phyloP scores from a whole-genome alignment of 257 asterid genomes.

The Capsicum rhomboideum region DNA sequence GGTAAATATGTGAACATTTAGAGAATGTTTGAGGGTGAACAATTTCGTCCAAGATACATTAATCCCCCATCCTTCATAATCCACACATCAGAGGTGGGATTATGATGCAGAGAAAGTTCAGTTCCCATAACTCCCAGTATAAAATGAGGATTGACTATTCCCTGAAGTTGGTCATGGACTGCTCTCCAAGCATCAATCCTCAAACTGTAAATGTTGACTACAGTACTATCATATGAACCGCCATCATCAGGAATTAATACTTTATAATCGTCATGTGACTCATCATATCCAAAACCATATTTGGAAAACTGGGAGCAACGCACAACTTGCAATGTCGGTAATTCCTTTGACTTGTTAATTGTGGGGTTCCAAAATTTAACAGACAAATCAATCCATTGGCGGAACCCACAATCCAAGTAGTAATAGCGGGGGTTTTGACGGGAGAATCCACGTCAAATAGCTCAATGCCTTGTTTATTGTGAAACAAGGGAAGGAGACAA shows the following conservation, averaged over 20 bases:
- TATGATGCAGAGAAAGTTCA: background rate
- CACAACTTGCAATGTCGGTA: background rate
- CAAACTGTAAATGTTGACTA: background rate
- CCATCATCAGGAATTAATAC: background rate
- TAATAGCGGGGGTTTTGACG: too few species aligned
- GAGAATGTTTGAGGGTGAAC: background rate
- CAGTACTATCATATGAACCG: background rate
- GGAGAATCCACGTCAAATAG: too few species aligned
- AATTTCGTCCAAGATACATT: background rate
- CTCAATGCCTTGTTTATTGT: too few species aligned
- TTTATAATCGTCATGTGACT: background rate
- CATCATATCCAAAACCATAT: too few species aligned
- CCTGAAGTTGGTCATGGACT: background rate
- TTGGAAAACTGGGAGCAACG: background rate
- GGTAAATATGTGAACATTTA: background rate
- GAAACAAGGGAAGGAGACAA: too few species aligned
- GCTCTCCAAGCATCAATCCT: background rate
- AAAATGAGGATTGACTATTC: background rate
- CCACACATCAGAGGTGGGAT: background rate
- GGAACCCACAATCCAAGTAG: too few species aligned
- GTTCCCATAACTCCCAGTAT: background rate
- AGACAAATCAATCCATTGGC: too few species aligned
- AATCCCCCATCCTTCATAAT: background rate
- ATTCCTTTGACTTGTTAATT: background rate
- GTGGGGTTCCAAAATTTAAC: background rate